phyloP scores from a whole-genome alignment of 768 basidiomycete genomes.

The Mycena rosella region DNA sequence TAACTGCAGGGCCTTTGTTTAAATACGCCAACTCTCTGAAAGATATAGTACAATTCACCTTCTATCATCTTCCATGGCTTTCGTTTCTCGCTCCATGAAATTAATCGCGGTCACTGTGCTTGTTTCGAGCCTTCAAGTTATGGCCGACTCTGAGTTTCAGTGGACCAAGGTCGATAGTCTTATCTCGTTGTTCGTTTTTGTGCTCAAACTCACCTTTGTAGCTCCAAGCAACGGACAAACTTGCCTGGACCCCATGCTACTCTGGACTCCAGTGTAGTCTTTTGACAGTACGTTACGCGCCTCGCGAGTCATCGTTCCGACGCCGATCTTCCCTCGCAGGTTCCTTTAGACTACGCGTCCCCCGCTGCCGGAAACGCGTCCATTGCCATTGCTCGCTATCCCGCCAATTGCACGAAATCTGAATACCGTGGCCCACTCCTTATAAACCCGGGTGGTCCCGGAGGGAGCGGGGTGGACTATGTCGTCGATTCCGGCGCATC shows the following conservation, averaged over 20 bases:
- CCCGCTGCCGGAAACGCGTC: slow-evolving; percentile 13
- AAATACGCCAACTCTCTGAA: no score
- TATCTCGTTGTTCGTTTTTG: no score
- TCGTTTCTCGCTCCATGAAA: no score
- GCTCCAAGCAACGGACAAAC: slow-evolving; percentile 20
- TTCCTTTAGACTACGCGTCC: slow-evolving; percentile 30
- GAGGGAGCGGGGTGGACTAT: slow-evolving; percentile 20
- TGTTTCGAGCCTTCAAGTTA: no score
- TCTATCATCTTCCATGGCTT: no score
- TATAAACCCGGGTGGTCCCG: slow-evolving; percentile 34
- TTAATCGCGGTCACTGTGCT: no score
- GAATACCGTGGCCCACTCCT: slow-evolving; percentile 30
- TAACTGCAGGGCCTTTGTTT: no score
- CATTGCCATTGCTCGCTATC: slow-evolving; percentile 26
- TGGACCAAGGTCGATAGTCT: no score
- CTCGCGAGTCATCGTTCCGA: background rate
- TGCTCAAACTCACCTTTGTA: background rate
- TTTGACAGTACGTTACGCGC: slow-evolving; percentile 44
- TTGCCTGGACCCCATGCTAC: slow-evolving; percentile 44
- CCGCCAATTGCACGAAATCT: slow-evolving; percentile 6
- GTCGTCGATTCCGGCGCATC: slow-evolving; percentile 3
- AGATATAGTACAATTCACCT: no score
- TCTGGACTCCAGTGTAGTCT: slow-evolving; percentile 46
- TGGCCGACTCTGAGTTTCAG: no score
- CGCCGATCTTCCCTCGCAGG: background rate